phyloP scores from a whole-genome alignment of 352 stramenopile genomes.

The Phytophthora fragariae region DNA sequence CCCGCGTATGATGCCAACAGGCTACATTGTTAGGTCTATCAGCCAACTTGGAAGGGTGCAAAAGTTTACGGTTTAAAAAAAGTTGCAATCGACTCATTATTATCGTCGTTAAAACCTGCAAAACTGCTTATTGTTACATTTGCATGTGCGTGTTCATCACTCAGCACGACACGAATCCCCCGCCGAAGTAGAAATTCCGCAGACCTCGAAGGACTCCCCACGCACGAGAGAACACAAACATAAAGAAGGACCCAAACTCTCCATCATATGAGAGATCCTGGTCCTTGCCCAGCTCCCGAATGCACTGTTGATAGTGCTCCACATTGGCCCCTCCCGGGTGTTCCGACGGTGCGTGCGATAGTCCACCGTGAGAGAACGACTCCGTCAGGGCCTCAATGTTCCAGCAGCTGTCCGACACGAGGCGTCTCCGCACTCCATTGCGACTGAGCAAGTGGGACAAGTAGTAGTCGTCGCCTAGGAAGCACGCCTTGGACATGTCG shows the following conservation, averaged over 20 bases:
- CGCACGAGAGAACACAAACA: constrained; percentile 50
- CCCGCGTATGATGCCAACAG: neutral
- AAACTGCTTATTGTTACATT: no score
- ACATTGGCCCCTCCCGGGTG: constrained; percentile 63
- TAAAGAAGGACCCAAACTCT: constrained; percentile 51
- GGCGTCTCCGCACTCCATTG: constrained; percentile 45
- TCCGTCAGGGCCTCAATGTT: constrained; percentile 37
- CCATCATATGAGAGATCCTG: constrained; percentile 56
- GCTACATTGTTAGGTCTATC: neutral
- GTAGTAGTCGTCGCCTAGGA: constrained; percentile 64
- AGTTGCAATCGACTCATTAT: no score
- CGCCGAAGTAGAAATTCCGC: constrained; percentile 28
- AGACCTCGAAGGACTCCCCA: constrained; percentile 46
- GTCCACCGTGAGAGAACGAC: constrained; percentile 41
- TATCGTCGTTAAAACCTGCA: no score
- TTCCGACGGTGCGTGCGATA: constrained; percentile 43
- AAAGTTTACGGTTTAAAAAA: no score
- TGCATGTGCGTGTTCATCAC: neutral
- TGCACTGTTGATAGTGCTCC: constrained; percentile 69
- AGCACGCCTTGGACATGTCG: constrained; percentile 59
- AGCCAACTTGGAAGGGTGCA: no score
- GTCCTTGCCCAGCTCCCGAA: constrained; percentile 51
- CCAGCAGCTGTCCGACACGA: constrained; percentile 68
- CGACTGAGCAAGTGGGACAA: constrained; percentile 56
- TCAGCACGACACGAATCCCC: constrained; percentile 51